Evolutionary conservation across 2,329 filamentous ascomycete genomes (phyloP), one percentile per base, ranked within the genome.

Genomic region (Calonectria fujianensis): DNA sequence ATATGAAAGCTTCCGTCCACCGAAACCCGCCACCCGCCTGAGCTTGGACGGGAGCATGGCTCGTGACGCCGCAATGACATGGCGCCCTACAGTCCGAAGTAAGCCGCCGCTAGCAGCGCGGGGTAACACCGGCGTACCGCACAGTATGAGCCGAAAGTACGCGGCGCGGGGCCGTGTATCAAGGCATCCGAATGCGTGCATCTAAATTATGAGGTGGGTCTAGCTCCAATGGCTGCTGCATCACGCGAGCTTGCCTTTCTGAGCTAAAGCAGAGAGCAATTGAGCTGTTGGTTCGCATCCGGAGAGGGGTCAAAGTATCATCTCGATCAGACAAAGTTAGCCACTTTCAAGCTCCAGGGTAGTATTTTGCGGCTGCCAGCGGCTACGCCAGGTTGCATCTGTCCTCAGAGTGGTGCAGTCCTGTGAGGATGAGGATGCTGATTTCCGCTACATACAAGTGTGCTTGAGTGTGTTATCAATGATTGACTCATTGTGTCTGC

Each of bases 1-100:
- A 61, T 32, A 37, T 18, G 20, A 35, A 61, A 51, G n/a, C 14
- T 37, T 61, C 48, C 35, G 35, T 29, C 37, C 45, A n/a, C 31
- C n/a, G 37, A 57, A 24, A 37, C 29, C 50, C 48, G 67, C 27
- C 37, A 37, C 45, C 39, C 20, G 48, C 7, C 35, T 31, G 37
- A 54, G 24, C 50, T 54, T 67, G 64, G 31, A 51, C 45, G 50
- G 35, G 9, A 27, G 16, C 29, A 50, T 41, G 37, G 31, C 41
- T 51, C 37, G 39, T 59, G 29, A 65, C 52, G 20, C 52, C 35
- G 20, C 54, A 48, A 48, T 48, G 45, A 48, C n/a, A 50, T 70
- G 54, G 41, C 54, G 39, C 59, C 68, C 68, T 59, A 63, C 27
- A 64, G 68, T 70, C 68, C 68, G 68, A 70, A 70, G 68, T 52